A percentile compares a stretch with the other conserved stretches of the same genome.
Conservation (phyloP, 176 grass and related monocot genomes). For the Leersia perrieri region DNA sequence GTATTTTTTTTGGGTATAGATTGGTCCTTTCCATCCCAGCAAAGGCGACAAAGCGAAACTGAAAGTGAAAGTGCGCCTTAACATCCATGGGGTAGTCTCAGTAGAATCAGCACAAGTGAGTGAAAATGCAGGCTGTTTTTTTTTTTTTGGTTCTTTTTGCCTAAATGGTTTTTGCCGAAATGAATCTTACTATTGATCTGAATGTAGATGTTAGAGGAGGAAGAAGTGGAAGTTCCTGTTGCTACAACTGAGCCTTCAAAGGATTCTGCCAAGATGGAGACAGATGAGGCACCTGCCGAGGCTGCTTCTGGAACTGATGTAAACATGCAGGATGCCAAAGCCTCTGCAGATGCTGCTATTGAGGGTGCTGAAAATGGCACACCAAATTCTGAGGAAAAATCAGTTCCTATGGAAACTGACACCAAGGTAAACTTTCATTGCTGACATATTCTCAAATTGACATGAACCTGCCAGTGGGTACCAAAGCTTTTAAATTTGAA, state of each 20-base stretch:
- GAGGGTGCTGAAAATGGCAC: constrained; percentile 63
- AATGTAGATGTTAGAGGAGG: constrained; percentile 79
- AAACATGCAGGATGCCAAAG: constrained; percentile 70
- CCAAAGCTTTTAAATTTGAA: background rate
- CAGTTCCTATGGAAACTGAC: constrained; percentile 90
- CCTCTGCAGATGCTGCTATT: constrained; percentile 35
- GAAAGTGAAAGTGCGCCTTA: constrained; percentile 82
- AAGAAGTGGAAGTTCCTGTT: constrained; percentile 72
- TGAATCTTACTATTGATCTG: background rate
- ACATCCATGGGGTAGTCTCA: constrained; percentile 84
- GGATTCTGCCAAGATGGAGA: constrained; percentile 69
- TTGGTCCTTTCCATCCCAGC: constrained; percentile 76
- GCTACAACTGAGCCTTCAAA: constrained; percentile 43
- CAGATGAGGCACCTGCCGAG: constrained; percentile 51
- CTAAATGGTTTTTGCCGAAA: background rate
- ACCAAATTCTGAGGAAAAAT: constrained; percentile 56
- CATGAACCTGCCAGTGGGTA: background rate
- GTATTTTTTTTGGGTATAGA: constrained; percentile 25
- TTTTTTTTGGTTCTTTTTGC: background rate
- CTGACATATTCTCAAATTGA: background rate
- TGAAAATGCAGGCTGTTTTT: background rate
- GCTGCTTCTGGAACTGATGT: constrained; percentile 46
- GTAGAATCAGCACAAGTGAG: constrained; percentile 82
- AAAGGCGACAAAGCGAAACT: constrained; percentile 71
- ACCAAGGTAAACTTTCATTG: constrained; percentile 50